Evolutionary conservation across 345 rosid genomes (phyloP).

Genomic region (Heritiera littoralis): DNA sequence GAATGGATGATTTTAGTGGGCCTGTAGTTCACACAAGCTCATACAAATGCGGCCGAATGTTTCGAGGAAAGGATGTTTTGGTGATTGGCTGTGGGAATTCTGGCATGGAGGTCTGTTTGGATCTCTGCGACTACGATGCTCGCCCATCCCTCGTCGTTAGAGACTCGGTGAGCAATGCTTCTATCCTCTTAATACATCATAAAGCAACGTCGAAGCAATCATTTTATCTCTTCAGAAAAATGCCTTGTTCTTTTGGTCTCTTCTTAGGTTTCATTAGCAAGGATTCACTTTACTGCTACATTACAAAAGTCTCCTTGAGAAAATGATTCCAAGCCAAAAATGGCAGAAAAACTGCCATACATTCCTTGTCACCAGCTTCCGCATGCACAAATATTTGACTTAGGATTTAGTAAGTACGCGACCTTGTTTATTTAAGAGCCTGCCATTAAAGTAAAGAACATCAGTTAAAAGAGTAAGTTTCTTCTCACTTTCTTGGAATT

Average conservation of each 20-base stretch:
- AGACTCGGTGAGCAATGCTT: slow-evolving; percentile 57
- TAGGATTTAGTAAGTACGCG: background rate
- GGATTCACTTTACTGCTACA: background rate
- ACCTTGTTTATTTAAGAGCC: slow-evolving; percentile 1
- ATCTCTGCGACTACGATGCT: slow-evolving; percentile 72
- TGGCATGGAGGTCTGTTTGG: slow-evolving; percentile 90
- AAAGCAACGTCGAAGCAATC: background rate
- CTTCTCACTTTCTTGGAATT: slow-evolving; percentile 37
- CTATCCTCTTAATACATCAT: background rate
- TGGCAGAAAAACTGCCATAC: background rate
- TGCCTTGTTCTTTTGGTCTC: background rate
- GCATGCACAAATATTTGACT: background rate
- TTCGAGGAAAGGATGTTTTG: slow-evolving; percentile 54
- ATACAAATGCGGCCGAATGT: slow-evolving; percentile 56
- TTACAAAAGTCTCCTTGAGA: background rate
- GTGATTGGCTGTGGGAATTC: slow-evolving; percentile 97
- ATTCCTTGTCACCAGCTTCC: background rate
- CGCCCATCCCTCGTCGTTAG: slow-evolving; percentile 78
- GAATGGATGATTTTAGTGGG: slow-evolving; percentile 56
- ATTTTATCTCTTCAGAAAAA: background rate
- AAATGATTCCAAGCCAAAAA: background rate
- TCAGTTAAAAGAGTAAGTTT: background rate
- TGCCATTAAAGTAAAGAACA: background rate
- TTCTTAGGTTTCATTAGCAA: background rate
- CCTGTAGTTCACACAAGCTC: slow-evolving; percentile 58